These are phyloP conservation scores for Fusarium oxysporum DNA, from an alignment of 2,329 filamentous ascomycete species.

Conservation along the genomic window DNA sequence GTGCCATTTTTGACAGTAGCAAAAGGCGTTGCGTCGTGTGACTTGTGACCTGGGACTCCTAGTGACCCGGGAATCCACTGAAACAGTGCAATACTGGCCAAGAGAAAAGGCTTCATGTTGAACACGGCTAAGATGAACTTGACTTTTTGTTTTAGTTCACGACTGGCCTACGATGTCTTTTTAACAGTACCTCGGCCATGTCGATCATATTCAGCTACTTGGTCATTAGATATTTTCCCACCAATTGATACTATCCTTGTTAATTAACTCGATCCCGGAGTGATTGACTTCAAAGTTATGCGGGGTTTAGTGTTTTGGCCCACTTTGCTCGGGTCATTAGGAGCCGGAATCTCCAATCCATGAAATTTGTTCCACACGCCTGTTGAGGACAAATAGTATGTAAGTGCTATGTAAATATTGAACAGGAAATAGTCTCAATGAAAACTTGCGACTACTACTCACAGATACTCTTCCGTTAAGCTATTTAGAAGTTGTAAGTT, in stretches of 20 bases:
- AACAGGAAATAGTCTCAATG: background rate
- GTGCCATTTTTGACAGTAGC: constrained; percentile 55
- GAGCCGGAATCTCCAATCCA: background rate
- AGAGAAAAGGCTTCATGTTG: background rate
- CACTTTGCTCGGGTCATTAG: background rate
- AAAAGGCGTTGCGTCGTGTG: background rate
- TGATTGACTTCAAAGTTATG: background rate
- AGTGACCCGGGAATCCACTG: background rate
- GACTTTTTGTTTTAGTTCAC: background rate
- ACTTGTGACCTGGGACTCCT: background rate
- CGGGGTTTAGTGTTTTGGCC: background rate
- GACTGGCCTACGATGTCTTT: background rate
- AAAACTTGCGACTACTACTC: background rate
- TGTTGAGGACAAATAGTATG: background rate
- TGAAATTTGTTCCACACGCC: background rate
- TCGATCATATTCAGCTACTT: background rate
- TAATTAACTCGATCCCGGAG: background rate
- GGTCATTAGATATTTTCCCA: background rate
- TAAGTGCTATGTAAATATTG: background rate
- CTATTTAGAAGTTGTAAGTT: background rate
- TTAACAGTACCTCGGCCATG: background rate
- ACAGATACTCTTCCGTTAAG: background rate
- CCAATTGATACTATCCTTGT: background rate
- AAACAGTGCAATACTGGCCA: background rate
- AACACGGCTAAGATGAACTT: background rate